Percentiles rank a stretch among this genome's conserved stretches.
Conservation (phyloP, 345 rosid genomes). For the Streptanthus diversifolius region DNA sequence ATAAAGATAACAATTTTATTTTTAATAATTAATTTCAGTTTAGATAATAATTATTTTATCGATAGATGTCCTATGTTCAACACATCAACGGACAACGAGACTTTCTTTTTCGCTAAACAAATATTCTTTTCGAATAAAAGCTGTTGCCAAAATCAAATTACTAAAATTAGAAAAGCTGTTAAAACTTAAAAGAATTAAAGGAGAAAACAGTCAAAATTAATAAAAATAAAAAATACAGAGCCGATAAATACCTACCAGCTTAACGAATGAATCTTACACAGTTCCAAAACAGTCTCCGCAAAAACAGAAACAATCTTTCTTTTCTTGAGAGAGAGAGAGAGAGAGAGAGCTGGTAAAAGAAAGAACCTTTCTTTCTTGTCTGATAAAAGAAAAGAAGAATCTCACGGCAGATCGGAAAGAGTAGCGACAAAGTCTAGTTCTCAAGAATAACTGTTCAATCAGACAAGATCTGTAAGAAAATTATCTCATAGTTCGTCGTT, state of each 20-base stretch:
- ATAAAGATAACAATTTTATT: not conserved
- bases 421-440: not conserved
- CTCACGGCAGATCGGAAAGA: not conserved
- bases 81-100: not conserved
- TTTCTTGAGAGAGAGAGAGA: conserved; percentile 24
- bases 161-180: not conserved
- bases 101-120: not conserved
- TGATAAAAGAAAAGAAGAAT: not conserved
- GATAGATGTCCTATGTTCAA: not conserved
- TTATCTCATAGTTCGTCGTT: not conserved
- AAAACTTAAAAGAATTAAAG: not conserved
- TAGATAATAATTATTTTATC: not conserved
- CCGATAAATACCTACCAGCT: conserved; percentile 31
- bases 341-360: not conserved
- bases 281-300: conserved; percentile 28
- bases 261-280: conserved; percentile 12
- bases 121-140: not conserved
- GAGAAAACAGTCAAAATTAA: not conserved
- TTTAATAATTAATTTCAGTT: not conserved
- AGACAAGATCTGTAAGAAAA: conserved; percentile 23
- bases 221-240: not conserved
- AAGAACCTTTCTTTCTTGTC: not conserved
- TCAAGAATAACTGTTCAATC: not conserved
- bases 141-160: not conserved
- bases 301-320: conserved; percentile 29